A percentile compares a stretch with the other conserved stretches of the same genome.
Conservation (phyloP, 768 basidiomycete species). For the Lentinula edodes region DNA sequence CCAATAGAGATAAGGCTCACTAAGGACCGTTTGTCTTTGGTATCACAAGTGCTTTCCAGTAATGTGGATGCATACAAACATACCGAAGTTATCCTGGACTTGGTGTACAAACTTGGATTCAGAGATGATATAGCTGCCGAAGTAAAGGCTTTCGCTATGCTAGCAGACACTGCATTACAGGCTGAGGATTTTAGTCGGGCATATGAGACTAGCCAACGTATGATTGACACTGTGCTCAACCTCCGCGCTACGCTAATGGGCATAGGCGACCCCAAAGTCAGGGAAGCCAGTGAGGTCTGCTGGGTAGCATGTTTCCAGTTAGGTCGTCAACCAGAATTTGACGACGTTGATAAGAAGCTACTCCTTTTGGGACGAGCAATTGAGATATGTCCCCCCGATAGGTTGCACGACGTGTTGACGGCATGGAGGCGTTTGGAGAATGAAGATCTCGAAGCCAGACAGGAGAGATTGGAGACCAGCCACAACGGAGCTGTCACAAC, state of each 20-base stretch:
- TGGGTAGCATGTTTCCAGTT: constrained; percentile 91
- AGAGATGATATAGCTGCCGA: constrained; percentile 66
- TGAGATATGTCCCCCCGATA: constrained; percentile 80
- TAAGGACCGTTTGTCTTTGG: constrained; percentile 81
- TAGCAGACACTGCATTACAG: constrained; percentile 82
- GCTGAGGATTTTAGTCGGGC: constrained; percentile 75
- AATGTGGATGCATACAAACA: constrained; percentile 89
- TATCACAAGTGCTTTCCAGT: constrained; percentile 79
- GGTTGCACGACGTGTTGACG: constrained; percentile 69
- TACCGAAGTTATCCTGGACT: constrained; percentile 85
- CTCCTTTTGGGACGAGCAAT: constrained; percentile 74
- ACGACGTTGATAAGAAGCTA: constrained; percentile 62
- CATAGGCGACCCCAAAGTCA: constrained; percentile 33
- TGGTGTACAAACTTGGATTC: constrained; percentile 85
- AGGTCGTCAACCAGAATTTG: constrained; percentile 75
- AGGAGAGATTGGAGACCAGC: constrained; percentile 30
- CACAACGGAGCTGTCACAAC: constrained; percentile 13
- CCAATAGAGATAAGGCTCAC: constrained; percentile 93
- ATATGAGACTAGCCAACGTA: constrained; percentile 62
- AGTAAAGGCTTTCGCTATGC: constrained; percentile 83
- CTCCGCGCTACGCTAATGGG: constrained; percentile 32
- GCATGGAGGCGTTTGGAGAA: constrained; percentile 74
- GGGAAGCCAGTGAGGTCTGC: constrained; percentile 72
- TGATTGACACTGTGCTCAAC: constrained; percentile 58
- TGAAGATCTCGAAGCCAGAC: constrained; percentile 50